Percentiles rank a stretch among this genome's conserved stretches.
Evolutionary conservation across 495 filamentous ascomycete species (phyloP).

Genomic region (Ascodesmis nigricans): DNA sequence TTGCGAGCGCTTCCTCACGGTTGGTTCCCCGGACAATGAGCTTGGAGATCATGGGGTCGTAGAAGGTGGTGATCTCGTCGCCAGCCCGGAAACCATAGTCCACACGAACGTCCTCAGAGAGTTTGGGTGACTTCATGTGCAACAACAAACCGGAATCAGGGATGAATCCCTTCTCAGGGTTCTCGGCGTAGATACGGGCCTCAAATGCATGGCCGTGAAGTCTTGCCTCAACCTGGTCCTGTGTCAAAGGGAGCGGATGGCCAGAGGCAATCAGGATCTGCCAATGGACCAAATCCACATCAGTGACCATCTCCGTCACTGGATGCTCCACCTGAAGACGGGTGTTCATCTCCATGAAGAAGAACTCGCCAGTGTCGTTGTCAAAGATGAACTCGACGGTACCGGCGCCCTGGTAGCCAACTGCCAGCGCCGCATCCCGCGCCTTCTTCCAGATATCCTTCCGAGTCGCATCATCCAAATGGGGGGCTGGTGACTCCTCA

Average conservation of each 20-base stretch:
- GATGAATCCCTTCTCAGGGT: constrained; percentile 70
- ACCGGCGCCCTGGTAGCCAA: constrained; percentile 86
- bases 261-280: constrained; percentile 86
- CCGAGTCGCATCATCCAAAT: constrained; percentile 54
- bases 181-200: constrained; percentile 91
- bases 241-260: constrained; percentile 61
- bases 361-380: constrained; percentile 80
- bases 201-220: constrained; percentile 87
- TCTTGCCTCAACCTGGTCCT: constrained; percentile 53
- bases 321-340: constrained; percentile 92
- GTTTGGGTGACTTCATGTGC: constrained; percentile 54
- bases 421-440: constrained; percentile 65
- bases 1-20: constrained; percentile 61
- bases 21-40: constrained; percentile 72
- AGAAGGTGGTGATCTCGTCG: constrained; percentile 82
- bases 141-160: constrained; percentile 80
- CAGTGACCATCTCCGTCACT: constrained; percentile 91
- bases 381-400: constrained; percentile 99
- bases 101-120: constrained; percentile 52
- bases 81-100: constrained; percentile 83
- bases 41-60: constrained; percentile 98
- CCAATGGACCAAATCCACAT: constrained; percentile 87
- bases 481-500: constrained; percentile 84
- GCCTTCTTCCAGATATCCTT: constrained; percentile 91
- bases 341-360: constrained; percentile 99